Evolutionary conservation across 371 early-diverging fungal genomes (phyloP).

Genomic region (Saksenaea vasiformis): DNA sequence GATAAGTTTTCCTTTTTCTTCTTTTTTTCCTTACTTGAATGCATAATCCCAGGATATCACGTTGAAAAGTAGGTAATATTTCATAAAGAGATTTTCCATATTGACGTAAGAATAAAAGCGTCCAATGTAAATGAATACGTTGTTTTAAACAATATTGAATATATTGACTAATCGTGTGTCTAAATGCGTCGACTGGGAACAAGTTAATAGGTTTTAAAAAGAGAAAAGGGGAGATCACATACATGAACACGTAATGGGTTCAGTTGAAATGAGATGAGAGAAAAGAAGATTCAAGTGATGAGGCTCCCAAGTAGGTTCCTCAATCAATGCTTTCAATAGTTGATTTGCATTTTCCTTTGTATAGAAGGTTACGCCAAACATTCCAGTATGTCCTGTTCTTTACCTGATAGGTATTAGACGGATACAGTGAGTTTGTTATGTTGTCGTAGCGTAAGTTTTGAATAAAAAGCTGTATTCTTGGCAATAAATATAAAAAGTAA

Average conservation of each 20-base stretch:
- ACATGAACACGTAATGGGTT: background rate
- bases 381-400: background rate
- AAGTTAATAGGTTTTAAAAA: background rate
- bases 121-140: background rate
- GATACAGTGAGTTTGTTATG: slow-evolving; percentile 2
- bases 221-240: background rate
- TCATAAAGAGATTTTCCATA: slow-evolving; percentile 4
- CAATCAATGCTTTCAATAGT: background rate
- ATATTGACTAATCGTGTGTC: slow-evolving; percentile 1
- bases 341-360: background rate
- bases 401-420: slow-evolving; percentile 1
- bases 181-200: slow-evolving; percentile 5
- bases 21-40: slow-evolving; percentile 12
- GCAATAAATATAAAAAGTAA: slow-evolving; percentile 8
- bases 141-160: slow-evolving; percentile 1
- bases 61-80: slow-evolving; percentile 7
- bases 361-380: too few species aligned
- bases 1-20: background rate
- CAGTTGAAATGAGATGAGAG: background rate
- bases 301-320: background rate
- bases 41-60: slow-evolving; percentile 12
- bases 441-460: slow-evolving; percentile 10
- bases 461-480: slow-evolving; percentile 2
- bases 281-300: background rate
- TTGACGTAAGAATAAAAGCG: background rate